Conservation (phyloP, 2,329 filamentous ascomycete genomes). For the Fusarium sp. region DNA sequence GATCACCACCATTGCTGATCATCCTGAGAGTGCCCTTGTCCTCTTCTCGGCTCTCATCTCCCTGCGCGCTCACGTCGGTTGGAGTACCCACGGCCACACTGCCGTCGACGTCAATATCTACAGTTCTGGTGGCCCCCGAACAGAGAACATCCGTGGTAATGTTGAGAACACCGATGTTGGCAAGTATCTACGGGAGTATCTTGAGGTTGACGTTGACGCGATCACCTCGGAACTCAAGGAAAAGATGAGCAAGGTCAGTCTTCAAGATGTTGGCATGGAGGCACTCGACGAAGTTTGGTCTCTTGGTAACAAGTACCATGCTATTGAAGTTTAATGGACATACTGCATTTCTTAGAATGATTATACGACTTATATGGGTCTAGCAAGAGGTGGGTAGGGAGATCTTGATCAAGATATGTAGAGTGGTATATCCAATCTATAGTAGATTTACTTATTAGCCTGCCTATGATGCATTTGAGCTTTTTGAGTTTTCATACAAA, state of each 20-base stretch:
- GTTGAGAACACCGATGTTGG: conserved; percentile 96
- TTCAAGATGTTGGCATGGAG: conserved; percentile 20
- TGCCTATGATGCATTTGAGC: not conserved
- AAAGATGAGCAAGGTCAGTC: conserved; percentile 50
- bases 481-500: not conserved
- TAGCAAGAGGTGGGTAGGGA: conserved; percentile 1
- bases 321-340: conserved; percentile 1
- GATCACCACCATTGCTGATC: conserved; percentile 69
- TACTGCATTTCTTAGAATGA: not conserved
- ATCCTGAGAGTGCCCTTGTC: conserved; percentile 62
- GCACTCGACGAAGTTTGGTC: conserved; percentile 26
- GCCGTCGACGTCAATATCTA: conserved; percentile 98
- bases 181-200: conserved; percentile 79
- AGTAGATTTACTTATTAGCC: not conserved
- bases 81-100: conserved; percentile 93
- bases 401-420: not conserved
- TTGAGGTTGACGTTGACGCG: conserved; percentile 79
- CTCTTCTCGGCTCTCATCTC: conserved; percentile 87
- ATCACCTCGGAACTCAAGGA: conserved; percentile 80
- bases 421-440: not conserved
- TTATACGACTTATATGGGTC: not conserved
- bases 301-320: conserved; percentile 20
- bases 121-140: conserved; percentile 73
- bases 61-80: conserved; percentile 86
- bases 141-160: conserved; percentile 78